A percentile compares a stretch with the other conserved stretches of the same genome.
phyloP scores from a whole-genome alignment of 495 filamentous ascomycete genomes.

The Viridothelium virens region DNA sequence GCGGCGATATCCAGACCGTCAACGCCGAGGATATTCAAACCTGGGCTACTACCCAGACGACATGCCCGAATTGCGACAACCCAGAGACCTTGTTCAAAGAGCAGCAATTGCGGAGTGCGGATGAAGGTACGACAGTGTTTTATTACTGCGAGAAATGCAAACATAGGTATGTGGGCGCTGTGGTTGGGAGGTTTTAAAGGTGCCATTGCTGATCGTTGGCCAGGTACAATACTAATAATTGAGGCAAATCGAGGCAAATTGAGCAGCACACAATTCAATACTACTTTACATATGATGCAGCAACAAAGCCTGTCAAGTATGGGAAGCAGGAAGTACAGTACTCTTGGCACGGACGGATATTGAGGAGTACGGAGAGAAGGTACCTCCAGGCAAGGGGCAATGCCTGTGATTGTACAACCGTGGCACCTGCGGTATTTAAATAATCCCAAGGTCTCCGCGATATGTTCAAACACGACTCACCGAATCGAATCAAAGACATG shows the following conservation, averaged over 20 bases:
- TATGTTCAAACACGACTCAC: too few species aligned
- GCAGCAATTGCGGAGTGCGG: constrained; percentile 81
- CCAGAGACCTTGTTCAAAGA: constrained; percentile 79
- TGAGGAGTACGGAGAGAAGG: too few species aligned
- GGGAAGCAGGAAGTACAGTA: too few species aligned
- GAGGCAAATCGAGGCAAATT: neutral
- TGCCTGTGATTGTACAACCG: too few species aligned
- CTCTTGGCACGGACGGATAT: too few species aligned
- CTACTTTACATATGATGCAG: too few species aligned
- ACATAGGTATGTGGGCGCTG: constrained; percentile 37
- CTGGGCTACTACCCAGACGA: constrained; percentile 59
- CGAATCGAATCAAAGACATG: too few species aligned
- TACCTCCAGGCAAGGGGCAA: too few species aligned
- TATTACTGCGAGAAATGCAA: constrained; percentile 75
- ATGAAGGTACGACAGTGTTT: constrained; percentile 89
- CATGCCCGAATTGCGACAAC: constrained; percentile 72
- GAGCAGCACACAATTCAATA: too few species aligned
- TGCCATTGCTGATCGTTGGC: neutral
- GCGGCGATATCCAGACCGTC: constrained; percentile 74
- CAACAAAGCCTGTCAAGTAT: too few species aligned
- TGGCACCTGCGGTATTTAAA: too few species aligned
- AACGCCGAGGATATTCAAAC: constrained; percentile 71
- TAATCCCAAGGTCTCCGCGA: too few species aligned
- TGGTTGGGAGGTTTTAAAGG: neutral
- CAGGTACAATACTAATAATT: constrained; percentile 7